Base-by-base conservation (phyloP, 140 eudicot species). In the Anethum foeniculum region DNA sequence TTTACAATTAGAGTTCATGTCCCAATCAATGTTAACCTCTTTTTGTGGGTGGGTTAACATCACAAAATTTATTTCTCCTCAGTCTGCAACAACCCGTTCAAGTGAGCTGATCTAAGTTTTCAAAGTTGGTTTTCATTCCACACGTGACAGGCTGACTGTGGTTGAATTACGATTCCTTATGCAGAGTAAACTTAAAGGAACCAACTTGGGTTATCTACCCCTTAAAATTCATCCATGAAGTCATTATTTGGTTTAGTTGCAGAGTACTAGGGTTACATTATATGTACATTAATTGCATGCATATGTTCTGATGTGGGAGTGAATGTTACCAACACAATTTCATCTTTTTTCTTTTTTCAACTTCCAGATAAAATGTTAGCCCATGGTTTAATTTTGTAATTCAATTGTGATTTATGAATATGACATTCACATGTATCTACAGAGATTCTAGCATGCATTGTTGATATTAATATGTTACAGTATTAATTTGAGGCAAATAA, bases 401-500 rank as follows among this genome's bases (percentile, higher is more conserved):
- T 27, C 16, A 64, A 3, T 15, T 1, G 5, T 27, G 3, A 3
- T 64, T 6, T 28, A n/a, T 64, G 71, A 25, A 64, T 64, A 3
- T 0, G 7, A 64, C 30, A 23, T 65, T 6, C 21, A 65, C 73
- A 34, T 68, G 25, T 32, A 13, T 68, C 1, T 67, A 30, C 32
- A 32, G 34, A 60, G 69, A 67, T 65, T 65, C 73, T 67, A 32
- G 23, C 74, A 30, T 67, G n/a, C 23, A n/a, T 38, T 67, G 43
- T 30, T 30, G 2, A 30, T 15, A 7, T 28, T 30, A 28, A 14
- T 32, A 68, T 79, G 25, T 18, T 23, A 78, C 34, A 28, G 51
- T 34, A n/a, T 48, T 28, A 32, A 80, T 49, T 79, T 49, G 49
- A 16, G 71, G 79, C 73, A 83, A 6, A 71, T 82, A 38, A 75